phyloP scores from a whole-genome alignment of 164 flowering plant genomes.

The Macadamia integrifolia region DNA sequence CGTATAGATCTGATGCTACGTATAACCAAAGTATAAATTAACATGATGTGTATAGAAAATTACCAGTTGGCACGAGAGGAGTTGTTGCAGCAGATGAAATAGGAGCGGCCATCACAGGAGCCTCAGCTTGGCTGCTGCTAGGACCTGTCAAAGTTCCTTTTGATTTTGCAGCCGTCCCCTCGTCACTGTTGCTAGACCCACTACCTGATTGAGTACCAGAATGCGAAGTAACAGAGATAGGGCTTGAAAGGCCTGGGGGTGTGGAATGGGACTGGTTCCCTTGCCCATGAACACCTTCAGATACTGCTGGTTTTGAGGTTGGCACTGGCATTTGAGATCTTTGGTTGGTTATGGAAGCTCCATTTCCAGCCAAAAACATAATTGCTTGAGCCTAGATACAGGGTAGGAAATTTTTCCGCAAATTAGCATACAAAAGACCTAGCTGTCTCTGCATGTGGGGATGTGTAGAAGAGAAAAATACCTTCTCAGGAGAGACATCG shows the following conservation, averaged over 20 bases:
- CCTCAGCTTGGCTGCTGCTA: constrained; percentile 38
- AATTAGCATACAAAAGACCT: background rate
- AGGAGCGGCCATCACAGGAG: constrained; percentile 25
- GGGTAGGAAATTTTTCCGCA: background rate
- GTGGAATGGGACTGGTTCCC: constrained; percentile 31
- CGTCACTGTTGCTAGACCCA: constrained; percentile 54
- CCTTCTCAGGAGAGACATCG: constrained; percentile 86
- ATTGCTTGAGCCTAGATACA: constrained; percentile 74
- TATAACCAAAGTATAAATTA: background rate
- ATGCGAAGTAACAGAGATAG: constrained; percentile 60
- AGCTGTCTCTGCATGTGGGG: too few relatives aligned
- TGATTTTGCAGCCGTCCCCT: constrained; percentile 32
- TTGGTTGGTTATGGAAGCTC: constrained; percentile 25
- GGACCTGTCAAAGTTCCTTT: constrained; percentile 26
- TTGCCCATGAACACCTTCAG: constrained; percentile 28
- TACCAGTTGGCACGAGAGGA: constrained; percentile 60
- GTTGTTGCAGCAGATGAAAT: constrained; percentile 31
- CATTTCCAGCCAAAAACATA: constrained; percentile 76
- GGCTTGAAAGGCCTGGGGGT: constrained; percentile 54
- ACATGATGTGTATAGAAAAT: background rate
- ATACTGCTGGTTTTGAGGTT: constrained; percentile 24
- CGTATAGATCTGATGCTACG: background rate
- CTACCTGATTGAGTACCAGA: constrained; percentile 44
- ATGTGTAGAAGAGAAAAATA: constrained; percentile 11
- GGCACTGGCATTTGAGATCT: constrained; percentile 35